These are phyloP conservation scores for Ceratobasidium sp. DNA, from an alignment of 1,284 basidiomycete species.

Conservation along the genomic window DNA sequence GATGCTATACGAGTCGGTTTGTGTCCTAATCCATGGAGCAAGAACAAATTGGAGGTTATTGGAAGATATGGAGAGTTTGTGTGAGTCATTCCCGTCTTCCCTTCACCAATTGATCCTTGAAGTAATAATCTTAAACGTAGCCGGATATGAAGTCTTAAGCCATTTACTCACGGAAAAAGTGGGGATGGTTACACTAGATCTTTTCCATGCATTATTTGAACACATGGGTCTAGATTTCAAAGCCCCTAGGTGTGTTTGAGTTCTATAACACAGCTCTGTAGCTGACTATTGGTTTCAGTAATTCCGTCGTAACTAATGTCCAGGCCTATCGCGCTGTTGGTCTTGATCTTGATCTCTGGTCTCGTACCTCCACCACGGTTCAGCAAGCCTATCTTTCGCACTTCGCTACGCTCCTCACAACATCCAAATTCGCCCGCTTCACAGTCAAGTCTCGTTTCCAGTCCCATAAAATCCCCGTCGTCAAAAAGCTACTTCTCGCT, in stretches of 20 bases:
- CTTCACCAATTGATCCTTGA: not conserved
- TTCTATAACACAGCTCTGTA: not conserved
- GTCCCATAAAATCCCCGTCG: conserved; percentile 72
- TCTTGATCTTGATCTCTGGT: conserved; percentile 93
- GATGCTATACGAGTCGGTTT: conserved; percentile 78
- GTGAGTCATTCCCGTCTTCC: conserved; percentile 61
- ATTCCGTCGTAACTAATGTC: conserved; percentile 84
- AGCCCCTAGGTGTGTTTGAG: conserved; percentile 71
- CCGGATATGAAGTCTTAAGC: conserved; percentile 88
- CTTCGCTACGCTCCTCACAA: conserved; percentile 78
- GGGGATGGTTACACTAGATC: conserved; percentile 79
- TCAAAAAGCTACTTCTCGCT: conserved; percentile 83
- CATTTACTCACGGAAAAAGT: conserved; percentile 80
- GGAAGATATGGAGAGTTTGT: conserved; percentile 89
- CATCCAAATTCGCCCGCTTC: conserved; percentile 79
- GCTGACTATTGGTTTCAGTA: conserved; percentile 60
- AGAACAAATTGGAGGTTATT: conserved; percentile 91
- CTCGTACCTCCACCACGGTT: conserved; percentile 74
- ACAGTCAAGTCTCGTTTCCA: conserved; percentile 75
- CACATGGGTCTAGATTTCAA: conserved; percentile 87
- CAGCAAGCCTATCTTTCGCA: conserved; percentile 84
- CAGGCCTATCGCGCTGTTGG: conserved; percentile 86
- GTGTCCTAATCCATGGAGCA: conserved; percentile 81
- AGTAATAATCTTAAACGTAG: conserved; percentile 59
- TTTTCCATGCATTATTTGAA: conserved; percentile 83